phyloP scores from a whole-genome alignment of 2,329 filamentous ascomycete species.

The Xylaria multiplex region DNA sequence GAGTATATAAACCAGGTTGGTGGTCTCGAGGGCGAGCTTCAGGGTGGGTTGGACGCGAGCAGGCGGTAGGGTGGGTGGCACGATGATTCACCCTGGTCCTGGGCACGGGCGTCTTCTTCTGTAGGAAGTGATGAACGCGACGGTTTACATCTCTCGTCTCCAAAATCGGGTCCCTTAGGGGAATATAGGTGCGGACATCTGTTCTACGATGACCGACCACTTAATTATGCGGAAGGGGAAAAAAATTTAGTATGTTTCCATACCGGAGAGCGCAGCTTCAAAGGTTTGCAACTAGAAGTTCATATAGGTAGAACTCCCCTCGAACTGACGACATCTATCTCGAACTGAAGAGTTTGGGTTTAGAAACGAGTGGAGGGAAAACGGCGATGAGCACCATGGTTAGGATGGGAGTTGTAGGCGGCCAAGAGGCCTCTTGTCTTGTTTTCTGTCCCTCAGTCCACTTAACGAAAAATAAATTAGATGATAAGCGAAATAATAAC shows the following conservation, averaged over 20 bases:
- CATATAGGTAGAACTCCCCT: neutral
- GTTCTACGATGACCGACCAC: constrained; percentile 1
- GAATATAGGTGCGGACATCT: constrained; percentile 3
- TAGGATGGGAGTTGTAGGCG: constrained; percentile 13
- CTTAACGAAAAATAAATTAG: constrained; percentile 22
- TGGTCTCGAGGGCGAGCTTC: constrained; percentile 68
- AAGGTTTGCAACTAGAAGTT: constrained; percentile 3
- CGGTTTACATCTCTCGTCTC: neutral
- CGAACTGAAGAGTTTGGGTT: constrained; percentile 13
- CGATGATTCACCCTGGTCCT: neutral
- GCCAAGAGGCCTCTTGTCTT: constrained; percentile 9
- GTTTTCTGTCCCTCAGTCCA: neutral
- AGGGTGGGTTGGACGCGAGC: constrained; percentile 65
- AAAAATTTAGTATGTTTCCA: neutral
- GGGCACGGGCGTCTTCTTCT: neutral
- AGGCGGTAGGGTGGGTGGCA: constrained; percentile 40
- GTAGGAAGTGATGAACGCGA: neutral
- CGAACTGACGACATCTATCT: constrained; percentile 13
- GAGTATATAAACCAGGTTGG: constrained; percentile 62
- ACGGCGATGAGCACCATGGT: constrained; percentile 1
- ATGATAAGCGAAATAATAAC: constrained; percentile 22
- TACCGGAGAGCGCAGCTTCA: neutral
- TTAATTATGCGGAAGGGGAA: neutral
- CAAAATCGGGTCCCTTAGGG: neutral
- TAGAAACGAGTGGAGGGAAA: constrained; percentile 6